phyloP scores from a whole-genome alignment of 2,329 filamentous ascomycete species.

The Nemania bipapillata region DNA sequence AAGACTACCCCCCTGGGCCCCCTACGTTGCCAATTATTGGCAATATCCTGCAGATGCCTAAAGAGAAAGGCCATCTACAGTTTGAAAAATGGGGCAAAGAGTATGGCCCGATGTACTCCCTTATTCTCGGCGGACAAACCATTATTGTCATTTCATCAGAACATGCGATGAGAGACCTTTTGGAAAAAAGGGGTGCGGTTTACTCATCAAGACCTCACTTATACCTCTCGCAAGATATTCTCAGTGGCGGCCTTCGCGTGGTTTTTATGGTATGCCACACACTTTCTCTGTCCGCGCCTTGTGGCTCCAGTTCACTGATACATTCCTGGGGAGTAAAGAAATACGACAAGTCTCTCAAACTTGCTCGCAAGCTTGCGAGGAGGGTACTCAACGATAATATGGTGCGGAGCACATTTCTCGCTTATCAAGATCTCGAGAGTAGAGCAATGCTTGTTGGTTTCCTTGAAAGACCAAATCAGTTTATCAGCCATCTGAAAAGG shows the following conservation, averaged over 20 bases:
- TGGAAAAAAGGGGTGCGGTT: constrained; percentile 61
- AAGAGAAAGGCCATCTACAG: neutral
- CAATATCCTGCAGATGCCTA: neutral
- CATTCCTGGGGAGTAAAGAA: constrained; percentile 47
- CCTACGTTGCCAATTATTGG: neutral
- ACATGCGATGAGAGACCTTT: constrained; percentile 60
- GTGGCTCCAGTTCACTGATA: neutral
- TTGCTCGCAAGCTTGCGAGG: constrained; percentile 55
- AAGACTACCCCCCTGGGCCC: neutral
- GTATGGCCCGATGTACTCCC: constrained; percentile 61
- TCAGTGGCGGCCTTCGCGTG: constrained; percentile 33
- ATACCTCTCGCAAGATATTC: constrained; percentile 53
- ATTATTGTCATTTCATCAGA: constrained; percentile 60
- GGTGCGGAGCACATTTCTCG: constrained; percentile 59
- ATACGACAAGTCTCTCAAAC: no score
- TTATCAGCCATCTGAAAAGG: constrained; percentile 57
- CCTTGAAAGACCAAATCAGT: constrained; percentile 56
- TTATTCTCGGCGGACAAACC: constrained; percentile 61
- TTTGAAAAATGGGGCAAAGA: neutral
- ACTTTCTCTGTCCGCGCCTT: no score
- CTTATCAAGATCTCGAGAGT: constrained; percentile 66
- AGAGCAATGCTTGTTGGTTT: constrained; percentile 63
- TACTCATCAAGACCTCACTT: constrained; percentile 59
- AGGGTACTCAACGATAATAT: constrained; percentile 58
- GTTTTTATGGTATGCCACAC: neutral